Base-by-base conservation (phyloP, 345 rosid genomes). In the Euphorbia tirucalli region DNA sequence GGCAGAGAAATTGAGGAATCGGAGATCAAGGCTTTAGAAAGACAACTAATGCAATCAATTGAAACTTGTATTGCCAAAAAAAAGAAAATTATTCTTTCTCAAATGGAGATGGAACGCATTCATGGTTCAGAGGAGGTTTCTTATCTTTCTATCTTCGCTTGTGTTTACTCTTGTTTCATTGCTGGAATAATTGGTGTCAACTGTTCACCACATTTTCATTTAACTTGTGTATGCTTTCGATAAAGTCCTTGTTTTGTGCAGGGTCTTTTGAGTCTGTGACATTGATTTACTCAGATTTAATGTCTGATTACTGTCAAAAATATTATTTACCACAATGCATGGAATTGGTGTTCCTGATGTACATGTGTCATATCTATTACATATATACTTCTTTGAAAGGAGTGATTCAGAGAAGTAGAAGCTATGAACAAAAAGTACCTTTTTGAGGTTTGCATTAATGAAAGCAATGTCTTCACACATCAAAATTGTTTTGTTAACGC, bases 21-120 rank as follows among this genome's bases (percentile, higher is more conserved):
- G 50, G 99, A 92, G 75, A 84, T 92, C 83, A 92, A 87, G 83
- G 90, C 91, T 3, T 82, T 89, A 84, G 97, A 92, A 77, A 90
- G 97, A 78, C 99, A 92, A 77, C 77, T 92, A 77, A 87, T 92
- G 97, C 99, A 95, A 70, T 92, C 99, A 41, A 86, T 89, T 70
- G 99, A 96, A 84, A 90, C 89, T 78, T 93, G 94, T 73, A 83
- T 89, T 62, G 74, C 84, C 21, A 96, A 93, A 87, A 96, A 96
- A 80, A 96, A 96, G 85, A 96, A 88, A 83, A 93, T 93, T 56
- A 81, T 91, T 61, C 89, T 96, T 79, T 80, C 82, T 73, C 94
- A 88, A 76, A 86, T 85, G 89, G 99, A 93, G 85, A 89, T 93
- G 86, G 96, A 93, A 62, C 94, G 94, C 48, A 78, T 83, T 70